phyloP scores from a whole-genome alignment of 495 filamentous ascomycete genomes.

The Thozetella sp. region DNA sequence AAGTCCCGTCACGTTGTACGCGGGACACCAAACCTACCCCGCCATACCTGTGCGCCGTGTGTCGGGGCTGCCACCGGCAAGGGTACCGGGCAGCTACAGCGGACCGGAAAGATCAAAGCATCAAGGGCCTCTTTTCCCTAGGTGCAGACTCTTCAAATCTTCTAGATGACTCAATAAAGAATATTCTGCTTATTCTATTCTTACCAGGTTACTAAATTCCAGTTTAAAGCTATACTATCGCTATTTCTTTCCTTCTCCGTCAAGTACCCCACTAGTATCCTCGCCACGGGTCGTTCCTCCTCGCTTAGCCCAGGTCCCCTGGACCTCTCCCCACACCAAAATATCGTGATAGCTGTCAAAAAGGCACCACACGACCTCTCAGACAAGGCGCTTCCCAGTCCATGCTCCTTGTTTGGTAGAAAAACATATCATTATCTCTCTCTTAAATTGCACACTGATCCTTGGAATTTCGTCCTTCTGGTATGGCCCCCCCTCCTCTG shows the following conservation, averaged over 20 bases:
- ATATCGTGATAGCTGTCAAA: slow-evolving; percentile 4
- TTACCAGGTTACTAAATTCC: not conserved
- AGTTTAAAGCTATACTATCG: too few relatives aligned
- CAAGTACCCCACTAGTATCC: not conserved
- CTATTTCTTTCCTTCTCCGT: not conserved
- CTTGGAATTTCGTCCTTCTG: not conserved
- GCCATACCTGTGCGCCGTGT: not conserved
- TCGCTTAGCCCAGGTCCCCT: not conserved
- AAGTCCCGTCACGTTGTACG: not conserved
- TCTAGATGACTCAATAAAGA: not conserved
- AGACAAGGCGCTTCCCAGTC: not conserved
- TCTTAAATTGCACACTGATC: not conserved
- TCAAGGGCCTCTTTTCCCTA: not conserved
- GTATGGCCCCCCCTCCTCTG: not conserved
- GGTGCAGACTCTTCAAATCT: not conserved
- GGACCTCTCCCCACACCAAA: slow-evolving; percentile 1
- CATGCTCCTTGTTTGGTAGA: not conserved
- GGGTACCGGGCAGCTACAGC: not conserved
- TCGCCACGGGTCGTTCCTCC: not conserved
- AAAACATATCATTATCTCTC: not conserved
- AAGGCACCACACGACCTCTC: slow-evolving; percentile 1
- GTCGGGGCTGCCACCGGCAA: not conserved
- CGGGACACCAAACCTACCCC: not conserved
- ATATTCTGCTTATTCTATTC: not conserved
- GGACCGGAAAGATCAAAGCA: not conserved